Percentiles rank a stretch among this genome's conserved stretches.
These are phyloP conservation scores for Teratosphaeria nubilosa DNA, from an alignment of 2,329 filamentous ascomycete species.

Conservation along the genomic window DNA sequence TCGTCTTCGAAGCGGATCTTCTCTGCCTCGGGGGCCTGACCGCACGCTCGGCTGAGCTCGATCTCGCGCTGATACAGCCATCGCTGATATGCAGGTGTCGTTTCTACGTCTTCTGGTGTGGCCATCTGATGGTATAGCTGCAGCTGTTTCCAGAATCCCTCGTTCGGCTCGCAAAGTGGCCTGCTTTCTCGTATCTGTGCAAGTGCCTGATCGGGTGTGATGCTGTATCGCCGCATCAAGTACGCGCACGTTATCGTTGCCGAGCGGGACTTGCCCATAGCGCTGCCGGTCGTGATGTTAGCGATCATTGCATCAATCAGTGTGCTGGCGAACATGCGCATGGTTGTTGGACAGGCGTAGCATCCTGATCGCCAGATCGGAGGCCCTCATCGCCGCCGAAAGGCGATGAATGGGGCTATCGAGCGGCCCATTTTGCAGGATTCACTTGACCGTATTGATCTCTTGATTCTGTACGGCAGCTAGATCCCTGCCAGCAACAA, in stretches of 20 bases:
- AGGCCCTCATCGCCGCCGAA: not conserved
- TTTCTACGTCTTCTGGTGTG: conserved; percentile 59
- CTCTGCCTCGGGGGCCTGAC: conserved; percentile 64
- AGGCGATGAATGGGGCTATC: not conserved
- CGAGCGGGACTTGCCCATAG: conserved; percentile 92
- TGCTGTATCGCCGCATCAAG: conserved; percentile 52
- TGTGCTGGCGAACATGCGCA: conserved; percentile 25
- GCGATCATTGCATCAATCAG: not conserved
- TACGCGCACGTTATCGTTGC: conserved; percentile 77
- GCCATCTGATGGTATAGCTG: conserved; percentile 80
- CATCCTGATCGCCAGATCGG: not conserved
- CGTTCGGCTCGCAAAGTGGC: conserved; percentile 76
- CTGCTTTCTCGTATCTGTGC: conserved; percentile 58
- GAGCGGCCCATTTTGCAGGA: too few relatives aligned
- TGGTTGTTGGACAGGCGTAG: not conserved
- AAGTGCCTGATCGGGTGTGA: conserved; percentile 55
- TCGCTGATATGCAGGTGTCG: conserved; percentile 68
- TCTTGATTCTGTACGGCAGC: not conserved
- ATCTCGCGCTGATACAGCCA: conserved; percentile 60
- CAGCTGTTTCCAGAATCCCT: conserved; percentile 83
- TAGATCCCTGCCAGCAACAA: not conserved
- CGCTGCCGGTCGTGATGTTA: conserved; percentile 39
- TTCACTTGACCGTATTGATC: not conserved
- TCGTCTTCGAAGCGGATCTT: conserved; percentile 76
- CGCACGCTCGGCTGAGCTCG: conserved; percentile 58